Conservation (phyloP, 441 rosid genomes). For the Kokia cookei region DNA sequence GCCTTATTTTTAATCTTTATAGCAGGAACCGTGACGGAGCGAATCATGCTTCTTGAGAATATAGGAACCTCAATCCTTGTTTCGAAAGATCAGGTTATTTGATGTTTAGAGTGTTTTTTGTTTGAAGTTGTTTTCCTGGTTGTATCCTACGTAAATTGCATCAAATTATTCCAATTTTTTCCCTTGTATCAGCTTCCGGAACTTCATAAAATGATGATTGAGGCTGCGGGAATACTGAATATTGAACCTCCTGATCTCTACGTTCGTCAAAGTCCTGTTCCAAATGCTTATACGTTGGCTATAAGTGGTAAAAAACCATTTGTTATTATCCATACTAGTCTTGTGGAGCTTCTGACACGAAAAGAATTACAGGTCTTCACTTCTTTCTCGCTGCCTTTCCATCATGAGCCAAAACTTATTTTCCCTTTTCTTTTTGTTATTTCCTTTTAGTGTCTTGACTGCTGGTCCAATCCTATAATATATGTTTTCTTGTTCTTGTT, state of each 20-base stretch:
- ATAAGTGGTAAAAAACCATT: slow-evolving; percentile 85
- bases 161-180: neutral
- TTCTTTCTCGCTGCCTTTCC: slow-evolving; percentile 1
- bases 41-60: slow-evolving; percentile 94
- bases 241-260: slow-evolving; percentile 86
- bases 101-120: neutral
- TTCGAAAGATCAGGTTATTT: slow-evolving; percentile 69
- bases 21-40: slow-evolving; percentile 74
- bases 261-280: slow-evolving; percentile 85
- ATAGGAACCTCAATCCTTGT: slow-evolving; percentile 92
- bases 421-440: neutral
- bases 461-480: neutral
- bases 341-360: slow-evolving; percentile 82
- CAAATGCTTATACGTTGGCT: slow-evolving; percentile 87
- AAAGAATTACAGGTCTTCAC: slow-evolving; percentile 73
- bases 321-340: slow-evolving; percentile 82
- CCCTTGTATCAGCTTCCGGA: slow-evolving; percentile 61
- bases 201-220: slow-evolving; percentile 75
- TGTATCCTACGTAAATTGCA: neutral
- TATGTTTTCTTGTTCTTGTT: no score
- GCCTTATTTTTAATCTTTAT: slow-evolving; percentile 9
- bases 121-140: neutral
- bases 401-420: neutral
- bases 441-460: neutral
- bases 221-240: slow-evolving; percentile 75